These are phyloP conservation scores for Speleostelium caveatum DNA, from an alignment of 78 protist genomes.

Conservation along the genomic window DNA sequence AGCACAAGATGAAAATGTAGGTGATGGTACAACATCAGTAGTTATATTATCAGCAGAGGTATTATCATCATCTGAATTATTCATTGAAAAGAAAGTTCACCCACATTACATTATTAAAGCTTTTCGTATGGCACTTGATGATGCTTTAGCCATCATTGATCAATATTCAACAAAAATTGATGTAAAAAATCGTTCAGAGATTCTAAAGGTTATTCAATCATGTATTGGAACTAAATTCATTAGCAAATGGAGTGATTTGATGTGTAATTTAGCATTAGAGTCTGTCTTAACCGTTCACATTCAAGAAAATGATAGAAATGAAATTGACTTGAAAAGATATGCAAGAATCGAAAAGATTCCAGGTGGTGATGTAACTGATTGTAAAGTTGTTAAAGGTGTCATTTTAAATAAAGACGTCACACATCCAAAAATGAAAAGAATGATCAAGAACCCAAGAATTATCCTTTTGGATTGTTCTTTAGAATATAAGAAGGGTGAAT, in stretches of 20 bases:
- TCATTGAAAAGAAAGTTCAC: slow-evolving; percentile 92
- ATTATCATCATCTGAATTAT: slow-evolving; percentile 89
- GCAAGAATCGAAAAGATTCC: slow-evolving; percentile 99
- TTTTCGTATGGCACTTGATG: slow-evolving; percentile 92
- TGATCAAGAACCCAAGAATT: slow-evolving; percentile 97
- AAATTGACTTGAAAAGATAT: slow-evolving; percentile 98
- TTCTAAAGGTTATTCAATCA: slow-evolving; percentile 81
- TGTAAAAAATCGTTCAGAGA: slow-evolving; percentile 76
- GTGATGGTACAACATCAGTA: slow-evolving; percentile 99
- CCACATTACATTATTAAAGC: slow-evolving; percentile 93
- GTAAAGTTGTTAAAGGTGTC: slow-evolving; percentile 96
- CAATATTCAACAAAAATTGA: slow-evolving; percentile 88
- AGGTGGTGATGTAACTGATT: slow-evolving; percentile 98
- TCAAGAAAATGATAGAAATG: slow-evolving; percentile 83
- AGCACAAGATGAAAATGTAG: slow-evolving; percentile 98
- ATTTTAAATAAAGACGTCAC: slow-evolving; percentile 99
- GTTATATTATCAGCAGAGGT: slow-evolving; percentile 96
- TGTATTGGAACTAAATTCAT: slow-evolving; percentile 96
- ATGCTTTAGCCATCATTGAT: slow-evolving; percentile 88
- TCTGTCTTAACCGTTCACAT: slow-evolving; percentile 95
- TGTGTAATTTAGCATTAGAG: slow-evolving; percentile 96
- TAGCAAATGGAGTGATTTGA: slow-evolving; percentile 85
- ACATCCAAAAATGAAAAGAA: slow-evolving; percentile 97
- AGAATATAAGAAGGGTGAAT: slow-evolving; percentile 99
- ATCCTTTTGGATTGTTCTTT: slow-evolving; percentile 98